Percentiles rank a stretch among this genome's conserved stretches.
Evolutionary conservation across 192 early-diverging fungal genomes (phyloP).

Genomic region (Backusella westeae): DNA sequence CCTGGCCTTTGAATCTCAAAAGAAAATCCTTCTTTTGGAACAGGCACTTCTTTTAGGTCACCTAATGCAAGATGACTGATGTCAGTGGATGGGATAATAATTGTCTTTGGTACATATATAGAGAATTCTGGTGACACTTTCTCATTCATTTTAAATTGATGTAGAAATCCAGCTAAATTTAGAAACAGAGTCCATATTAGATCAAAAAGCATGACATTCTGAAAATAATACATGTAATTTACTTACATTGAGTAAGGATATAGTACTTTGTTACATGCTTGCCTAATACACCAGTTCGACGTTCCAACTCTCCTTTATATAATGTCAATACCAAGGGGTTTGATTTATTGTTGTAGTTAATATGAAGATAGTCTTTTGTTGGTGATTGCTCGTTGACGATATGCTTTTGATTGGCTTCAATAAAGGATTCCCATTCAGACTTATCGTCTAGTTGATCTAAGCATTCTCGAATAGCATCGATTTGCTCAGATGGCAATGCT

Average conservation of each 20-base stretch:
- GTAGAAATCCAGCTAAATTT: conserved; percentile 35
- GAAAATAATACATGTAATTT: neutral
- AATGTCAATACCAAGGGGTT: conserved; percentile 35
- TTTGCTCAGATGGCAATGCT: neutral
- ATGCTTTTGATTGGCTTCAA: conserved; percentile 27
- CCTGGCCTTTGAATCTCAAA: conserved; percentile 15
- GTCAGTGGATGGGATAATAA: conserved; percentile 31
- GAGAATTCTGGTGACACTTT: conserved; percentile 37
- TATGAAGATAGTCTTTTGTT: conserved; percentile 26
- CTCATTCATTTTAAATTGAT: conserved; percentile 33
- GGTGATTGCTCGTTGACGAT: conserved; percentile 37
- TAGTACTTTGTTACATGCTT: conserved; percentile 40
- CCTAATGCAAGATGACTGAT: neutral
- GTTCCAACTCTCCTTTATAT: conserved; percentile 37
- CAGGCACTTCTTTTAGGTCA: neutral
- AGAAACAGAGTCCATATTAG: neutral
- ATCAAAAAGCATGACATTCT: neutral
- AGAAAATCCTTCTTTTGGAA: conserved; percentile 6
- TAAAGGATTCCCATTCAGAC: conserved; percentile 42
- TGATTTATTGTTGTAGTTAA: conserved; percentile 40
- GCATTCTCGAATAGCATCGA: conserved; percentile 19
- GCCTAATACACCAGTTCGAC: conserved; percentile 38
- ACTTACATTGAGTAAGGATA: conserved; percentile 39
- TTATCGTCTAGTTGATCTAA: conserved; percentile 22
- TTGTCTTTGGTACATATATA: conserved; percentile 39